A percentile compares a stretch with the other conserved stretches of the same genome.
These are phyloP conservation scores for Entomortierella chlamydospora DNA, from an alignment of 192 early-diverging fungal genomes.

Conservation along the genomic window DNA sequence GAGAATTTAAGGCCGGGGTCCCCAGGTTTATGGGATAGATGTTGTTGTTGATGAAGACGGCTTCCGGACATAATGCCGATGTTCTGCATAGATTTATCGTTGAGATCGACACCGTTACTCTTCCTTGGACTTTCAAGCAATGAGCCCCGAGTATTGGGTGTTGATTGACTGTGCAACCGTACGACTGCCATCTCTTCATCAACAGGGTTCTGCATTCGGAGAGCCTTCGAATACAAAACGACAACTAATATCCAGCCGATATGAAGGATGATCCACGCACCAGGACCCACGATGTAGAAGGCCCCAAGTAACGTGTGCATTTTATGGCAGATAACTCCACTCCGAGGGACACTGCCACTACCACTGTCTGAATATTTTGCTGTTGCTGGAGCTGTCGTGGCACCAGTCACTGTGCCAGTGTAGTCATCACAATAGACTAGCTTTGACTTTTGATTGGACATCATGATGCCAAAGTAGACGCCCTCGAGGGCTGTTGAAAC, in stretches of 20 bases:
- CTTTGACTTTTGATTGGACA: constrained; percentile 39
- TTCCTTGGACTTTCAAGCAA: background rate
- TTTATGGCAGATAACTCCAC: constrained; percentile 17
- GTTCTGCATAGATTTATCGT: background rate
- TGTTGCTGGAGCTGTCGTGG: background rate
- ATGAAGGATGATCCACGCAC: constrained; percentile 44
- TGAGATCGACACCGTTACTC: background rate
- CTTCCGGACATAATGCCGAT: too few species aligned
- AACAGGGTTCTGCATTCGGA: constrained; percentile 14
- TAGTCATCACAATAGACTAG: constrained; percentile 26
- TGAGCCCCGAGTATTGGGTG: background rate
- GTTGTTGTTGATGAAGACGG: too few species aligned
- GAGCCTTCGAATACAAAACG: constrained; percentile 36
- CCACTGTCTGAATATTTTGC: too few species aligned
- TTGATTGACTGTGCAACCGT: too few species aligned
- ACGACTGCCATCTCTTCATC: constrained; percentile 16
- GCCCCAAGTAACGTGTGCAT: constrained; percentile 6
- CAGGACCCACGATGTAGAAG: constrained; percentile 36
- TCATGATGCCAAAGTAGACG: constrained; percentile 46
- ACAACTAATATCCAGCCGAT: constrained; percentile 38
- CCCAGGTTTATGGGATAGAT: background rate
- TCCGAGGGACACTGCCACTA: too few species aligned
- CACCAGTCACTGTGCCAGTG: background rate
- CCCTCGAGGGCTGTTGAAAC: constrained; percentile 23
- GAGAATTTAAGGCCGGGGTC: background rate